phyloP scores from a whole-genome alignment of 129 eudicot genomes.

The Scalesia atractyloides region DNA sequence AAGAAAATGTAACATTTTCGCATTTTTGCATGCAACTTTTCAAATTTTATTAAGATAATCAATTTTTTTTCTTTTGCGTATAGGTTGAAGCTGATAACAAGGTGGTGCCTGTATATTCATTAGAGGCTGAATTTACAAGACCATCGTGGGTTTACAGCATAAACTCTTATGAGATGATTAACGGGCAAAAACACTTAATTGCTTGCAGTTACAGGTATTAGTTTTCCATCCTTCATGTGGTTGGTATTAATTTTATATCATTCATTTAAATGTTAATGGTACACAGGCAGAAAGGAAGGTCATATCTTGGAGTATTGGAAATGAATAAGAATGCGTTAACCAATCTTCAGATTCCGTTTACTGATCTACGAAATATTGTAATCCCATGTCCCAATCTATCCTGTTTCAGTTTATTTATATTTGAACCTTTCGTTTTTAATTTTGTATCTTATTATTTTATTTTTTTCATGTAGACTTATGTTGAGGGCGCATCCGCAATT shows the following conservation, averaged over 20 bases:
- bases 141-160: slow-evolving; percentile 63
- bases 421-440: background rate
- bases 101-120: slow-evolving; percentile 42
- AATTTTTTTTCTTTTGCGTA: background rate
- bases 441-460: background rate
- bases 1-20: background rate
- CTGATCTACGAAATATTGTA: slow-evolving; percentile 56
- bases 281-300: slow-evolving; percentile 56
- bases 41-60: background rate
- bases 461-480: slow-evolving; percentile 36
- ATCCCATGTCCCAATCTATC: slow-evolving; percentile 8
- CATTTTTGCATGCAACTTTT: background rate
- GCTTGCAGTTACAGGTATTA: slow-evolving; percentile 62
- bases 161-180: slow-evolving; percentile 48
- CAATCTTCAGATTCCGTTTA: slow-evolving; percentile 50
- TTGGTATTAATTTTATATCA: background rate
- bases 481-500: slow-evolving; percentile 63
- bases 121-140: slow-evolving; percentile 68
- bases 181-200: slow-evolving; percentile 36
- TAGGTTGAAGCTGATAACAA: slow-evolving; percentile 52
- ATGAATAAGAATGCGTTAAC: slow-evolving; percentile 37
- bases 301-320: slow-evolving; percentile 57
- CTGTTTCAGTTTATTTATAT: background rate
- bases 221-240: background rate
- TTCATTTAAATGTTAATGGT: background rate